Conservation (phyloP, 805 yeast genomes). For the Hanseniaspora mollemarum region DNA sequence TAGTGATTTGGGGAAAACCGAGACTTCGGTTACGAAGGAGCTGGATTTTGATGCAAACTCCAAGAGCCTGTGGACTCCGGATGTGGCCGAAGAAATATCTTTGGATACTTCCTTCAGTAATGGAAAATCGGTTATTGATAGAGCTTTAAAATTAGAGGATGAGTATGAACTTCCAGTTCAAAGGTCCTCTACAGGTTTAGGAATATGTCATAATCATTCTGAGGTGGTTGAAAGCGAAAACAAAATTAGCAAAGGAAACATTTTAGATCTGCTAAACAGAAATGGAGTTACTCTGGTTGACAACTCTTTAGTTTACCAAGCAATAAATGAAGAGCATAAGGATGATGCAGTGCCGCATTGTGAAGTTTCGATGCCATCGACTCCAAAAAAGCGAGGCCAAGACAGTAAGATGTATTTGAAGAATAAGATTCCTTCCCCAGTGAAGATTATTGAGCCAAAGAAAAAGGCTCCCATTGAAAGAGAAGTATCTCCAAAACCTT, state of each 20-base stretch:
- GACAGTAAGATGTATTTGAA: background rate
- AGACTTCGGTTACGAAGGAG: no score
- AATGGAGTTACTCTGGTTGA: conserved; percentile 6
- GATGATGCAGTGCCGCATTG: no score
- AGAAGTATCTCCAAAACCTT: no score
- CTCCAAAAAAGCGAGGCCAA: background rate
- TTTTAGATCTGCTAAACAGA: conserved; percentile 1
- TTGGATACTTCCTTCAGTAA: background rate
- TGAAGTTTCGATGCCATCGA: conserved; percentile 2
- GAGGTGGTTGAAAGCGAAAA: background rate
- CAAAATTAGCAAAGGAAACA: conserved; percentile 6
- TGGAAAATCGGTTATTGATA: background rate
- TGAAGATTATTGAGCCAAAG: conserved; percentile 1
- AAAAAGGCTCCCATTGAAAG: background rate
- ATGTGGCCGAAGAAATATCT: background rate
- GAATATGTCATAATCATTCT: background rate
- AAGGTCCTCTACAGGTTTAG: conserved; percentile 12
- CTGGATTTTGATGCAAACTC: background rate
- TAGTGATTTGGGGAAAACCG: background rate
- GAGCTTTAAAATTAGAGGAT: background rate
- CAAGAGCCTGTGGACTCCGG: background rate
- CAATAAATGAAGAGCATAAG: background rate
- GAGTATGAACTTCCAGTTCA: conserved; percentile 3
- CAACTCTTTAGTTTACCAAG: background rate
- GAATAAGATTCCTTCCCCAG: conserved; percentile 6